These are phyloP conservation scores for Yamadazyma diddensiae DNA, from an alignment of 1,139 yeast genomes.

Conservation along the genomic window DNA sequence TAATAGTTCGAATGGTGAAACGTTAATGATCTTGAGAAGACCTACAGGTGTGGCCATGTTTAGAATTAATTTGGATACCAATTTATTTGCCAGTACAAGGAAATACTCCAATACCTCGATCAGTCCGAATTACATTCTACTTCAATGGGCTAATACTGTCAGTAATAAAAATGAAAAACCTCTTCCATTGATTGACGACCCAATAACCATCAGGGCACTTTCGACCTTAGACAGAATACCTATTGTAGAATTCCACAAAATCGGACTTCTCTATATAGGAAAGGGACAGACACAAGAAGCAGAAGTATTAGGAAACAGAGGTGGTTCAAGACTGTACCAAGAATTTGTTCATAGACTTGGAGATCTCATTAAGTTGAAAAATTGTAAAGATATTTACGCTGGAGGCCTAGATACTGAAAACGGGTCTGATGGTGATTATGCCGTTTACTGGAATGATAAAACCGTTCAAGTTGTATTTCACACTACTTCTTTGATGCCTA, in stretches of 20 bases:
- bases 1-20: constrained; percentile 48
- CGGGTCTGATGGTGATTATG: constrained; percentile 72
- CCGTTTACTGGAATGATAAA: constrained; percentile 71
- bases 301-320: constrained; percentile 61
- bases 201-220: constrained; percentile 56
- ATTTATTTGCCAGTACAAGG: constrained; percentile 8
- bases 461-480: constrained; percentile 73
- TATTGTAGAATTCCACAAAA: constrained; percentile 73
- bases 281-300: constrained; percentile 61
- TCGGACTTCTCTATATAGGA: constrained; percentile 74
- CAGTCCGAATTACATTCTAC: constrained; percentile 27
- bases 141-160: constrained; percentile 31
- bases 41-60: constrained; percentile 65
- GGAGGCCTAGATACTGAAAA: constrained; percentile 78
- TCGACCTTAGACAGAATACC: constrained; percentile 73
- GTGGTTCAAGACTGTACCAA: constrained; percentile 65
- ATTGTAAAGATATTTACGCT: constrained; percentile 53
- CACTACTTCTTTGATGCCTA: constrained; percentile 78
- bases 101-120: constrained; percentile 11
- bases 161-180: constrained; percentile 27
- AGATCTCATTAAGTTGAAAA: constrained; percentile 51
- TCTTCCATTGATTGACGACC: constrained; percentile 42
- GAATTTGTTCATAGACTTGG: constrained; percentile 62
- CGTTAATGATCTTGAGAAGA: constrained; percentile 53
- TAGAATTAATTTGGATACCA: constrained; percentile 41